Percentiles rank a stretch among this genome's conserved stretches.
Conservation (phyloP, 2,329 filamentous ascomycete species). For the Zopfia rhizophila region DNA sequence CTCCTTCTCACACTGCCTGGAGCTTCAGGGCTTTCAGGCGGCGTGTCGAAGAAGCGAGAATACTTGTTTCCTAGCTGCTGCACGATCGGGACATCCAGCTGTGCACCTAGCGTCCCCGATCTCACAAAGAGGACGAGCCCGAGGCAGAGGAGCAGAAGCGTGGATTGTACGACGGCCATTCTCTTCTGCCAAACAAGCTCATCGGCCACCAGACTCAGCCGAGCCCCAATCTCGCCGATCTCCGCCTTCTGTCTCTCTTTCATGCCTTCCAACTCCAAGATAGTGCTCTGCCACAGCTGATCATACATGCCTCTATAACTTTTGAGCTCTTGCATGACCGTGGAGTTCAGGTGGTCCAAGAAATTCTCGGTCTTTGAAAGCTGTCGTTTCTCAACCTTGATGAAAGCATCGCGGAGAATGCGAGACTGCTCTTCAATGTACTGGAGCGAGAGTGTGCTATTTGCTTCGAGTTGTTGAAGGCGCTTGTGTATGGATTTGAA, state of each 20-base stretch:
- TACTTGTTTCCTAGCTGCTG: conserved; percentile 55
- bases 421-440: conserved; percentile 97
- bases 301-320: conserved; percentile 81
- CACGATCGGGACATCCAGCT: conserved; percentile 56
- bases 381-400: conserved; percentile 87
- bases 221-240: conserved; percentile 80
- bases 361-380: conserved; percentile 84
- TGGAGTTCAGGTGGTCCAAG: conserved; percentile 84
- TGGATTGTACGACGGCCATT: conserved; percentile 91
- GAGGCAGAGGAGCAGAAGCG: conserved; percentile 86
- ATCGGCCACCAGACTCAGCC: conserved; percentile 90
- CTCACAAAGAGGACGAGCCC: conserved; percentile 82
- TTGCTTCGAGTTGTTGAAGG: conserved; percentile 88
- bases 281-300: conserved; percentile 94
- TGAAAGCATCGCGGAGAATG: conserved; percentile 86
- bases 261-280: conserved; percentile 89
- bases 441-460: conserved; percentile 89
- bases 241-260: conserved; percentile 85
- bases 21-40: conserved; percentile 49
- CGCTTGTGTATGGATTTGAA: conserved; percentile 97
- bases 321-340: conserved; percentile 78
- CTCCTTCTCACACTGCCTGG: conserved; percentile 36
- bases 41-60: conserved; percentile 48
- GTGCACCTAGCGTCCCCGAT: conserved; percentile 46
- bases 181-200: conserved; percentile 86